These are phyloP conservation scores for Pyrenochaeta sp. DNA, from an alignment of 2,329 filamentous ascomycete genomes.

Conservation along the genomic window DNA sequence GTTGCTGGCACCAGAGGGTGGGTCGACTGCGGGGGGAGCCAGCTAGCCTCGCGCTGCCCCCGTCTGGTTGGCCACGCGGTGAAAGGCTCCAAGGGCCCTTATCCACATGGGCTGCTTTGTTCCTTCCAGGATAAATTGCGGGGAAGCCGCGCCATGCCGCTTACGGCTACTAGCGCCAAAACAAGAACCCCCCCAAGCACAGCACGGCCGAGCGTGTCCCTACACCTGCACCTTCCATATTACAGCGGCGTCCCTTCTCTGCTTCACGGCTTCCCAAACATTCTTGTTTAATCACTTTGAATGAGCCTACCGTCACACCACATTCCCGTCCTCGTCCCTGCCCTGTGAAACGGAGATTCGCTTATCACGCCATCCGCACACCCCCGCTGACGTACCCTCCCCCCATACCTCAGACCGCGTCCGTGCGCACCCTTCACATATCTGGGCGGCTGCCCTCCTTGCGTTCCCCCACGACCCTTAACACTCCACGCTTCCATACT, in stretches of 20 bases:
- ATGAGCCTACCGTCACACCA: conserved; percentile 12
- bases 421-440: conserved; percentile 30
- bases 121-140: conserved; percentile 38
- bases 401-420: conserved; percentile 21
- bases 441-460: conserved; percentile 24
- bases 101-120: conserved; percentile 36
- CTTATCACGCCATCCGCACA: conserved; percentile 37
- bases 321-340: conserved; percentile 18
- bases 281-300: conserved; percentile 14
- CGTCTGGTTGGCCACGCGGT: conserved; percentile 18
- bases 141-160: conserved; percentile 38
- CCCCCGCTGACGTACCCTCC: conserved; percentile 35
- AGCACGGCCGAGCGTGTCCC: conserved; percentile 15
- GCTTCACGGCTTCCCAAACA: conserved; percentile 9
- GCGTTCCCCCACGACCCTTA: conserved; percentile 16
- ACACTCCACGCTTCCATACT: conserved; percentile 4
- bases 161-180: conserved; percentile 18
- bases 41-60: conserved; percentile 16
- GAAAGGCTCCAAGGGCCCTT: conserved; percentile 12
- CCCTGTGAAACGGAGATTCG: conserved; percentile 19
- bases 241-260: conserved; percentile 28
- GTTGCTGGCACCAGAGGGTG: conserved; percentile 25
- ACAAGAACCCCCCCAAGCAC: conserved; percentile 15
- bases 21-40: conserved; percentile 27
- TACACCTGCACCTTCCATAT: conserved; percentile 30